Evolutionary conservation across 495 filamentous ascomycete species (phyloP).

Genomic region (Pyrenula massariospora): DNA sequence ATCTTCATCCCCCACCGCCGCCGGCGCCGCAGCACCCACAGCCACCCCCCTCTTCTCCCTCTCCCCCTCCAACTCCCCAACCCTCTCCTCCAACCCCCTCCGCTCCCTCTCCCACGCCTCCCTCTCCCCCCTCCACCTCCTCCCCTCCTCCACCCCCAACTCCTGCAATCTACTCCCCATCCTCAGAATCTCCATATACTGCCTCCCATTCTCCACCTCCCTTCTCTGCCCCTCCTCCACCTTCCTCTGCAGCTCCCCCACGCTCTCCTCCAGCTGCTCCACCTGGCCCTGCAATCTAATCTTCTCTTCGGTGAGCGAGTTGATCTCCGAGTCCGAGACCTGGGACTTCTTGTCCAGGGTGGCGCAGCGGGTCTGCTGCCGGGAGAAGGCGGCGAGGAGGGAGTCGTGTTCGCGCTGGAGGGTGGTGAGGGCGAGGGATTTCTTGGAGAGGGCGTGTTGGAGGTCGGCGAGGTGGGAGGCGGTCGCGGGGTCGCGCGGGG

Average conservation of each 20-base stretch:
- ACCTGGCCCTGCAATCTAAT: conserved; percentile 4
- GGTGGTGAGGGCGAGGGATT: not conserved
- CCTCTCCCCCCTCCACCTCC: conserved; percentile 5
- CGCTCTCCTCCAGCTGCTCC: conserved; percentile 5
- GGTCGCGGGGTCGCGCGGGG: not conserved
- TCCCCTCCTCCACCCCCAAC: conserved; percentile 1
- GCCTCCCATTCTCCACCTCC: conserved; percentile 5
- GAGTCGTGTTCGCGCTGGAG: conserved; percentile 7
- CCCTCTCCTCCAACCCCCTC: not conserved
- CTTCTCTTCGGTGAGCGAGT: conserved; percentile 3
- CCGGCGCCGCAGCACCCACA: no score
- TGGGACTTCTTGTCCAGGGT: conserved; percentile 3
- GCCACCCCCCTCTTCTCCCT: not conserved
- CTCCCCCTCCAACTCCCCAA: not conserved
- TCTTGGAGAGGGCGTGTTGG: not conserved
- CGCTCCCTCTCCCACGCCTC: conserved; percentile 6
- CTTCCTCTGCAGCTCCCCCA: conserved; percentile 3
- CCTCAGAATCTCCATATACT: conserved; percentile 9
- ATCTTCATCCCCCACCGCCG: not conserved
- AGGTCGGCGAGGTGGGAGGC: not conserved
- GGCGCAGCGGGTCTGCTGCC: conserved; percentile 4
- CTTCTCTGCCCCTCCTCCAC: conserved; percentile 5
- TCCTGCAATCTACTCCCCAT: conserved; percentile 6
- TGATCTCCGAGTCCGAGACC: conserved; percentile 3
- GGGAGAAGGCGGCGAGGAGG: conserved; percentile 2